Evolutionary conservation across 2,329 filamentous ascomycete species (phyloP).

Genomic region (Apiospora pterosperma): DNA sequence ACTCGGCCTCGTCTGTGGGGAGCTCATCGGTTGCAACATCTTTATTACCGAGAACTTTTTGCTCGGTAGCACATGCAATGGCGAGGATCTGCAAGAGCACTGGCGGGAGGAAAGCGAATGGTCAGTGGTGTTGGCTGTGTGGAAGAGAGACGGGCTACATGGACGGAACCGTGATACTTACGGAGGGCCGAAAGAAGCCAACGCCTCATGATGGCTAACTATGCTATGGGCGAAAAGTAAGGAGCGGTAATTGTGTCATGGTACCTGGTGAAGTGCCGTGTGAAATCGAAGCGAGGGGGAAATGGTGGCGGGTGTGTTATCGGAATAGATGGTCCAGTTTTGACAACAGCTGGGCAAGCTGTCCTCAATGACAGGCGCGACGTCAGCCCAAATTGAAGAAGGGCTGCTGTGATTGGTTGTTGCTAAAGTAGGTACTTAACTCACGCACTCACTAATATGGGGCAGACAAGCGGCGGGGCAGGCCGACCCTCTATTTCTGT

Average conservation of each 20-base stretch:
- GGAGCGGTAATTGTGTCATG: constrained; percentile 25
- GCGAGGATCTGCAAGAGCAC: constrained; percentile 28
- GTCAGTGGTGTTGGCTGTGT: constrained; percentile 7
- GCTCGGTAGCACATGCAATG: constrained; percentile 20
- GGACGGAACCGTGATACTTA: constrained; percentile 16
- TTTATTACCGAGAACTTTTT: constrained; percentile 23
- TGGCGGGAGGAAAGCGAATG: constrained; percentile 6
- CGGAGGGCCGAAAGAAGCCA: constrained; percentile 27
- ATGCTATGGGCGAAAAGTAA: constrained; percentile 26
- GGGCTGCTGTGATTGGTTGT: neutral
- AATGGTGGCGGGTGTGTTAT: neutral
- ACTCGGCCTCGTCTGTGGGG: constrained; percentile 17
- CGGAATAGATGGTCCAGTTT: neutral
- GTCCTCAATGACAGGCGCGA: constrained; percentile 8
- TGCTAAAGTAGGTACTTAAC: neutral
- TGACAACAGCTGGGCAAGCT: constrained; percentile 10
- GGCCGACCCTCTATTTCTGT: neutral
- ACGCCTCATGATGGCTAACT: constrained; percentile 25
- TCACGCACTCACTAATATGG: neutral
- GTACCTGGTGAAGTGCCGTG: constrained; percentile 17
- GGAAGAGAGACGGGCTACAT: neutral
- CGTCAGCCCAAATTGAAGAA: neutral
- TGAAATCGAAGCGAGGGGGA: neutral
- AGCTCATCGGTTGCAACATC: constrained; percentile 14
- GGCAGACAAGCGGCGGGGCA: neutral